Evolutionary conservation across 164 flowering plant genomes (phyloP).

Genomic region (grape (Vitis vinifera)): ASM3070453v1 NC_081811.1:31604501-31605000

Average conservation of each 20-base stretch:
- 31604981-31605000: background rate
- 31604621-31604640: too few species aligned
- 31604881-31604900: constrained; percentile 87
- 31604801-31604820: constrained; percentile 61
- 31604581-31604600: background rate
- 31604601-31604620: background rate
- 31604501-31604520: constrained; percentile 17
- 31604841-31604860: constrained; percentile 65
- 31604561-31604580: too few species aligned
- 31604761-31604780: constrained; percentile 60
- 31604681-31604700: constrained; percentile 87
- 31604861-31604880: constrained; percentile 81
- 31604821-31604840: constrained; percentile 71
- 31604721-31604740: constrained; percentile 80
- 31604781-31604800: constrained; percentile 55
- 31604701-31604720: constrained; percentile 79
- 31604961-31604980: constrained; percentile 92
- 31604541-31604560: too few species aligned
- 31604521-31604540: background rate
- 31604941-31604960: constrained; percentile 81
- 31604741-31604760: constrained; percentile 80
- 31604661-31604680: constrained; percentile 90
- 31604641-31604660: background rate
- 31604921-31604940: constrained; percentile 77
- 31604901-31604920: constrained; percentile 88